Evolutionary conservation across 179 eudicot genomes (phyloP).

Genomic region (Sideroxylon spinosum): DNA sequence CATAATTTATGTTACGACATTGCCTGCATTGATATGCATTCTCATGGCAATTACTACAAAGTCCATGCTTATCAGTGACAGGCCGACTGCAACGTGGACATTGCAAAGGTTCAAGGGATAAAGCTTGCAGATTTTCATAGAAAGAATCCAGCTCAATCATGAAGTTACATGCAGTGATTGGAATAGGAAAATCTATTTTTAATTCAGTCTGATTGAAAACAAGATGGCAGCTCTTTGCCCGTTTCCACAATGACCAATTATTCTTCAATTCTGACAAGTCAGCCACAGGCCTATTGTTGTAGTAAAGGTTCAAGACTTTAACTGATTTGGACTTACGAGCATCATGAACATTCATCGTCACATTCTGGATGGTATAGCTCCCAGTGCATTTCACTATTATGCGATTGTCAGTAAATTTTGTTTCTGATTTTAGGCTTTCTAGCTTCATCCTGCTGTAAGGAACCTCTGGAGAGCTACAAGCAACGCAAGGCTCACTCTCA

Average conservation of each 20-base stretch:
- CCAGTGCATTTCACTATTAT: conserved; percentile 99
- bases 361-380: conserved; percentile 96
- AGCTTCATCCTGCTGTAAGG: conserved; percentile 96
- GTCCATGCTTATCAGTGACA: conserved; percentile 98
- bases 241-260: conserved; percentile 99
- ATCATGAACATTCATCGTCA: conserved; percentile 99
- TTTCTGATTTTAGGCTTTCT: conserved; percentile 91
- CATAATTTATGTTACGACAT: conserved; percentile 97
- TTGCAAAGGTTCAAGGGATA: conserved; percentile 93
- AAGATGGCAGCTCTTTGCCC: conserved; percentile 98
- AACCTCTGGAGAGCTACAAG: conserved; percentile 98
- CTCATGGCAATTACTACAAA: conserved; percentile 97
- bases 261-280: conserved; percentile 97
- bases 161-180: conserved; percentile 98
- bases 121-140: conserved; percentile 97
- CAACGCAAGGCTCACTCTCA: conserved; percentile 99
- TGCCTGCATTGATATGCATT: conserved; percentile 99
- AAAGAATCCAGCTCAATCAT: conserved; percentile 99
- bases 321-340: conserved; percentile 98
- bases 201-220: conserved; percentile 89
- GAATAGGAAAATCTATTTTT: conserved; percentile 95
- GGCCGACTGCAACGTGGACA: conserved; percentile 99
- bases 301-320: conserved; percentile 91
- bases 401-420: conserved; percentile 96
- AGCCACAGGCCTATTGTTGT: conserved; percentile 96